Percentiles rank a stretch among this genome's conserved stretches.
Evolutionary conservation across 345 rosid species (phyloP).

Genomic region (Acer saccharum): DNA sequence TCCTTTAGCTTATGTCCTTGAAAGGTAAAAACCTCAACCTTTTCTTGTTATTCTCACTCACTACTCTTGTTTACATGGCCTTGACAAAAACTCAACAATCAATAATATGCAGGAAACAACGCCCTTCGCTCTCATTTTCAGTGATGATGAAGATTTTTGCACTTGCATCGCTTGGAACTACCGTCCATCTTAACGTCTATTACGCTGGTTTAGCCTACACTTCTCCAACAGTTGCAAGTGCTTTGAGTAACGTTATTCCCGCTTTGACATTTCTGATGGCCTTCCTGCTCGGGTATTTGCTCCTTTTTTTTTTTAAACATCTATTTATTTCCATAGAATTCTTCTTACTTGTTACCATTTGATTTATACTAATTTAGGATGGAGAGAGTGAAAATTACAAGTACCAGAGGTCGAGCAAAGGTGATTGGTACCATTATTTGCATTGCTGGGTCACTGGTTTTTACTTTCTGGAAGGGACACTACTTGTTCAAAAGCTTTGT

Average conservation of each 20-base stretch:
- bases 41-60: not conserved
- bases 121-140: constrained; percentile 34
- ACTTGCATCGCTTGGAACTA: constrained; percentile 42
- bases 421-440: constrained; percentile 36
- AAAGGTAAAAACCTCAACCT: constrained; percentile 32
- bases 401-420: constrained; percentile 37
- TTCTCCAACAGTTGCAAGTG: constrained; percentile 45
- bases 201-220: constrained; percentile 41
- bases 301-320: not conserved
- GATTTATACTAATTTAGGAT: constrained; percentile 28
- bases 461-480: constrained; percentile 57
- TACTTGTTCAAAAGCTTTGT: constrained; percentile 32
- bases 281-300: constrained; percentile 36
- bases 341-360: not conserved
- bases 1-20: constrained; percentile 45
- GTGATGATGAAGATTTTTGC: constrained; percentile 41
- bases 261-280: constrained; percentile 42
- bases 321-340: not conserved
- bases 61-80: too few species aligned
- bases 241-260: constrained; percentile 47
- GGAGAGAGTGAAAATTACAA: constrained; percentile 42
- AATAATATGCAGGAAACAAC: constrained; percentile 31
- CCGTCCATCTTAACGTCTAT: constrained; percentile 46
- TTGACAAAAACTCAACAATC: too few species aligned
- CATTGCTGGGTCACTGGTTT: constrained; percentile 41